Percentiles rank a stretch among this genome's conserved stretches.
Evolutionary conservation across 495 filamentous ascomycete species (phyloP).

Genomic region (Sordaria brevicollis): DNA sequence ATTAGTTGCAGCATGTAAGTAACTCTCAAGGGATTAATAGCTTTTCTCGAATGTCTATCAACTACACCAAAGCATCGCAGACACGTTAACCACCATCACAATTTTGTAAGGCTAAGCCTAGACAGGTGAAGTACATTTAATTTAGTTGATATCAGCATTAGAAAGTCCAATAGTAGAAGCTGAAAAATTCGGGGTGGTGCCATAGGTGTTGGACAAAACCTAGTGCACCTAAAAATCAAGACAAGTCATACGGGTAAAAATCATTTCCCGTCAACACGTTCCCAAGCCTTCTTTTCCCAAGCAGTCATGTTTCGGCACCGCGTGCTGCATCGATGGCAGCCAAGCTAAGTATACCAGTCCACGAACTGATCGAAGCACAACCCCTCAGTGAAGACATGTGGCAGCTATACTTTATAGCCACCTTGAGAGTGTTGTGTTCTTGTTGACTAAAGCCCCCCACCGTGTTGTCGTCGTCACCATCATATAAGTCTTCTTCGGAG

Average conservation of each 20-base stretch:
- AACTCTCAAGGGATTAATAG: no score
- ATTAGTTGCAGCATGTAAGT: no score
- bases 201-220: background rate
- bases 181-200: background rate
- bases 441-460: background rate
- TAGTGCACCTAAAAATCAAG: background rate
- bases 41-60: no score
- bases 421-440: background rate
- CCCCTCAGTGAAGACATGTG: background rate
- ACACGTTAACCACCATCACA: background rate
- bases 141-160: slow-evolving; percentile 46
- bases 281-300: background rate
- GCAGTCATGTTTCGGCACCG: background rate
- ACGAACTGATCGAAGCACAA: background rate
- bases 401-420: background rate
- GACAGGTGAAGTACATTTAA: slow-evolving; percentile 21
- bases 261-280: background rate
- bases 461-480: slow-evolving; percentile 14
- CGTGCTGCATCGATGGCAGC: background rate
- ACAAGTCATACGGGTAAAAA: background rate
- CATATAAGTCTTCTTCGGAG: slow-evolving; percentile 13
- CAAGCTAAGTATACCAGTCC: background rate
- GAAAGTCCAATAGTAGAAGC: slow-evolving; percentile 40
- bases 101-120: background rate
- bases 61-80: background rate